Evolutionary conservation across 2,329 filamentous ascomycete genomes (phyloP), one percentile per base, ranked within the genome.

Genomic region (Colletotrichum phormii): DNA sequence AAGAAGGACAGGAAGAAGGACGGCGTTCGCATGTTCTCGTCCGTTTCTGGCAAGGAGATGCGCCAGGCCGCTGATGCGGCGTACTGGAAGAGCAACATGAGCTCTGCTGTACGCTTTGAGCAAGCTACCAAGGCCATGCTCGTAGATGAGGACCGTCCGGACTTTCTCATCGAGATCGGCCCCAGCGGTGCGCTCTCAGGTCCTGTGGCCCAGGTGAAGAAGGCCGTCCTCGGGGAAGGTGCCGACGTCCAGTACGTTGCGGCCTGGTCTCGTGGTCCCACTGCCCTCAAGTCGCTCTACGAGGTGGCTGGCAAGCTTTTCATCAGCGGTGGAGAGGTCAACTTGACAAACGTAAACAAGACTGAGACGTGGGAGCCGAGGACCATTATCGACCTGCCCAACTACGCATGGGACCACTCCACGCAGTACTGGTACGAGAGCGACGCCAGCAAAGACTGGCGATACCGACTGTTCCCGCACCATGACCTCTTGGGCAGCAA

Each of bases 171-270:
- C 22, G 79, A 81, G 67, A 71, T 81, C 13, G 79, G 79, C 0
- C 79, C 79, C 3, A 77, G 78, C 55, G 72, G 76, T n/a, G 77
- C 79, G 3, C 77, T 81, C 31, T 75, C 77, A 26, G 79, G 79
- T 0, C 79, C 79, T 22, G 73, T 80, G 18, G 76, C 75, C 64
- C 79, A 81, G 51, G 75, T 74, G 1, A 72, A 79, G 31, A 77
- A 77, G 64, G 15, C 55, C 11, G 12, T 62, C 9, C 24, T 55
- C 26, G 54, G 26, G 15, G 35, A 37, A 13, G 64, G 13, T n/a
- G 22, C n/a, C 26, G 46, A 33, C 33, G 18, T 18, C 22, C 53
- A 64, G 37, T 71, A 71, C 22, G 42, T 49, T 5, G 46, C 67
- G 3, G 62, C 63, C 7, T 37, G 58, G 9, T 24, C 6, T 2